Evolutionary conservation across 2,329 filamentous ascomycete genomes (phyloP), one percentile per base, ranked within the genome.

Genomic region (Ampelomyces quisqualis): DNA sequence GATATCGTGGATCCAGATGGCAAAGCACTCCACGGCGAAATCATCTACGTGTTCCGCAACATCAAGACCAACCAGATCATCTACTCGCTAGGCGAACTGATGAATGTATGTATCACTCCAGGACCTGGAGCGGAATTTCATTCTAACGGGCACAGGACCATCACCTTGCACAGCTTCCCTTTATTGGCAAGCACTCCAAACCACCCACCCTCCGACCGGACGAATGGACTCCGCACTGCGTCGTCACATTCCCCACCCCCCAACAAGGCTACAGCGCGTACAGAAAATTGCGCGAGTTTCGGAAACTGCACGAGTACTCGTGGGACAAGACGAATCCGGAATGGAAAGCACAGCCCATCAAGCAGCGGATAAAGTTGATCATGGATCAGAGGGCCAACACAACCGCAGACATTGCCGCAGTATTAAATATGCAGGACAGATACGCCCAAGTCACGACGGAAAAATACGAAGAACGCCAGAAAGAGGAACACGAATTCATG

Each of bases 351-450:
- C 49, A 74, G 28, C 67, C 74, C 55, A 58, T 72, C 48, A 75
- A 77, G 62, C 73, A 74, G 45, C 70, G 76, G 15, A 75, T 74
- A n/a, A 70, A 70, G 40, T 69, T 70, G 30, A 69, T 84, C 30
- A 82, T 83, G 79, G 71, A 84, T 56, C 81, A 84, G 60, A 81
- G 79, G 60, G 79, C 78, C n/a, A 83, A 80, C 41, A 75, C 72
- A 29, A 73, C 82, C 14, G 81, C 80, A 4, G 81, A 84, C 55
- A 60, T 82, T 17, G 79, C 80, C 1, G 75, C 77, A 14, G 78
- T 82, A 3, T 58, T 84, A 36, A 44, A 30, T 7, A 70, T 76
- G 45, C 77, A 80, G 53, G 67, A 75, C 28, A 54, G 68, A 31
- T 62, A 58, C 26, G 67, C 61, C 9, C 43, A 20, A 2, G 36